A percentile compares a stretch with the other conserved stretches of the same genome.
phyloP scores from a whole-genome alignment of 1,139 yeast genomes.

The Wickerhamomyces sp. region DNA sequence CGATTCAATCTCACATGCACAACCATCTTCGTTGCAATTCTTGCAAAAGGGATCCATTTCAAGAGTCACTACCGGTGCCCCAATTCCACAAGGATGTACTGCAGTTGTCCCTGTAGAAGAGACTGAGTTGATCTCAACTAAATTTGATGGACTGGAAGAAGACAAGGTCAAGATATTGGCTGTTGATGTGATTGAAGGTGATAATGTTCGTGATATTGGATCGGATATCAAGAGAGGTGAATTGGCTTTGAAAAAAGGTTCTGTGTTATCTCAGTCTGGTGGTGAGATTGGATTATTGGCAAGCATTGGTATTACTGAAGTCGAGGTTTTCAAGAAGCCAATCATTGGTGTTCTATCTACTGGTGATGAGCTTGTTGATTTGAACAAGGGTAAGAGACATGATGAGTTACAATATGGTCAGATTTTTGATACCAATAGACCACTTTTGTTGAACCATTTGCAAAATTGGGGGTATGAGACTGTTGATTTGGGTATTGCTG shows the following conservation, averaged over 20 bases:
- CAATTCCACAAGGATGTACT: constrained; percentile 43
- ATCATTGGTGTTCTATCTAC: constrained; percentile 41
- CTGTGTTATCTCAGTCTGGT: constrained; percentile 33
- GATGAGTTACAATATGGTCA: constrained; percentile 31
- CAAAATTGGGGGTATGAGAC: constrained; percentile 28
- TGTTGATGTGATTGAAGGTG: constrained; percentile 30
- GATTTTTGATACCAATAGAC: constrained; percentile 45
- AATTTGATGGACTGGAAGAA: constrained; percentile 35
- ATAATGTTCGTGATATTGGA: constrained; percentile 41
- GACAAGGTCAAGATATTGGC: constrained; percentile 32
- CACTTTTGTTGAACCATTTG: constrained; percentile 33
- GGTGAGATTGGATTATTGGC: constrained; percentile 45
- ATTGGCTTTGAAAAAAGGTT: constrained; percentile 30
- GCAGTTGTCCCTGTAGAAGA: constrained; percentile 52
- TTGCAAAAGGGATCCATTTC: constrained; percentile 31
- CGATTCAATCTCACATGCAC: constrained; percentile 37
- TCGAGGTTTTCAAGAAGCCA: constrained; percentile 36
- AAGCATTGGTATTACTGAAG: constrained; percentile 33
- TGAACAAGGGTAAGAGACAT: constrained; percentile 9
- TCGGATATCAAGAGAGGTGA: constrained; percentile 36
- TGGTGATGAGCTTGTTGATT: constrained; percentile 42
- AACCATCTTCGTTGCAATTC: constrained; percentile 21
- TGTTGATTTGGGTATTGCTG: constrained; percentile 39
- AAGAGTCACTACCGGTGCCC: constrained; percentile 49
- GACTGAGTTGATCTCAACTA: constrained; percentile 30